Evolutionary conservation across 2,329 filamentous ascomycete genomes (phyloP).

Genomic region (Scytalidium lignicola): DNA sequence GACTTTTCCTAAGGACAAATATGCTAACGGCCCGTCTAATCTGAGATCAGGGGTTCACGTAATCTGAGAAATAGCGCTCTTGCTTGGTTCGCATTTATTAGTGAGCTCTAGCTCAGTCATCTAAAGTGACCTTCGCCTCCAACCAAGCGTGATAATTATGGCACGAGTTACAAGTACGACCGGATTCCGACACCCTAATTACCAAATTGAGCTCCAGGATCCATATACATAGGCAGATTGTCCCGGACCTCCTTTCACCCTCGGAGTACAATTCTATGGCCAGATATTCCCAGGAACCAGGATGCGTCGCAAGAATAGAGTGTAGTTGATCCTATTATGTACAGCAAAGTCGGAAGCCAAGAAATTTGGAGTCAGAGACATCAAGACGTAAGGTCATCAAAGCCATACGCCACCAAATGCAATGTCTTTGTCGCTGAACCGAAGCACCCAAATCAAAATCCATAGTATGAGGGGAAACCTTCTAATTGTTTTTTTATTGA

Average conservation of each 20-base stretch:
- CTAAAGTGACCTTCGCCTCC: too few relatives aligned
- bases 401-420: slow-evolving; percentile 20
- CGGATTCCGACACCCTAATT: not conserved
- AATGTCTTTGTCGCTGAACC: slow-evolving; percentile 19
- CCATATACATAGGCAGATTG: not conserved
- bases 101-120: too few relatives aligned
- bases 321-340: slow-evolving; percentile 24
- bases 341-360: slow-evolving; percentile 21
- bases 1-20: not conserved
- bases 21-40: not conserved
- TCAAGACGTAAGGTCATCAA: slow-evolving; percentile 29
- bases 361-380: slow-evolving; percentile 21
- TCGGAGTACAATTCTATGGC: not conserved
- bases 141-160: too few relatives aligned
- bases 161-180: too few relatives aligned
- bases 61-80: too few relatives aligned
- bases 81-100: too few relatives aligned
- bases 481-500: slow-evolving; percentile 16
- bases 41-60: too few relatives aligned
- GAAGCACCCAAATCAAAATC: slow-evolving; percentile 20
- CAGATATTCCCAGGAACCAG: not conserved
- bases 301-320: not conserved
- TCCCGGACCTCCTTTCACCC: not conserved
- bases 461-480: slow-evolving; percentile 7
- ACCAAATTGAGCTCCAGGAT: not conserved